A percentile compares a stretch with the other conserved stretches of the same genome.
Conservation (phyloP, 345 rosid species). For the Erodium maritimum region DNA sequence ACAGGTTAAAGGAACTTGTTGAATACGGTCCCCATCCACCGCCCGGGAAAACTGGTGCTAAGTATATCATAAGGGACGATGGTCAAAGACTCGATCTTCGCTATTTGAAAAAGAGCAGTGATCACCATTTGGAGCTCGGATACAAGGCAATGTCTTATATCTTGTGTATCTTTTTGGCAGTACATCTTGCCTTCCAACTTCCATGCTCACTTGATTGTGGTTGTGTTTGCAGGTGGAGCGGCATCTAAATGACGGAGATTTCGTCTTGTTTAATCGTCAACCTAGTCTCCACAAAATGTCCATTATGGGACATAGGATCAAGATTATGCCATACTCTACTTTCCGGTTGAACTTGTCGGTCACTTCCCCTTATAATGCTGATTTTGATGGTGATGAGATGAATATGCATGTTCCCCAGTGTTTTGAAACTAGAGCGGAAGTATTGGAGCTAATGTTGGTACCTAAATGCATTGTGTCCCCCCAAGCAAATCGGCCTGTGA, state of each 20-base stretch:
- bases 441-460: constrained; percentile 95
- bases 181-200: neutral
- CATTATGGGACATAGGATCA: constrained; percentile 92
- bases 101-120: constrained; percentile 93
- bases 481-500: constrained; percentile 92
- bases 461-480: constrained; percentile 98
- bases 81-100: constrained; percentile 98
- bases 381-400: constrained; percentile 99
- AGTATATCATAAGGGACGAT: constrained; percentile 91
- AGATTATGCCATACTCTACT: constrained; percentile 97
- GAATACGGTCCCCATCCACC: constrained; percentile 98
- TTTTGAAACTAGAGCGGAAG: constrained; percentile 96
- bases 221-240: constrained; percentile 68
- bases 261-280: constrained; percentile 86
- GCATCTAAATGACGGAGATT: constrained; percentile 84
- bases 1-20: constrained; percentile 87
- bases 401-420: constrained; percentile 98
- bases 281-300: constrained; percentile 99
- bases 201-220: neutral
- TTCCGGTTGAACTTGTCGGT: constrained; percentile 88
- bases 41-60: constrained; percentile 94
- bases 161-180: neutral
- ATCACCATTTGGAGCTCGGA: constrained; percentile 96
- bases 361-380: constrained; percentile 97
- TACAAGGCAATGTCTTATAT: constrained; percentile 46